A percentile compares a stretch with the other conserved stretches of the same genome.
phyloP scores from a whole-genome alignment of 208 protist species.

The Crithidia thermophila region DNA sequence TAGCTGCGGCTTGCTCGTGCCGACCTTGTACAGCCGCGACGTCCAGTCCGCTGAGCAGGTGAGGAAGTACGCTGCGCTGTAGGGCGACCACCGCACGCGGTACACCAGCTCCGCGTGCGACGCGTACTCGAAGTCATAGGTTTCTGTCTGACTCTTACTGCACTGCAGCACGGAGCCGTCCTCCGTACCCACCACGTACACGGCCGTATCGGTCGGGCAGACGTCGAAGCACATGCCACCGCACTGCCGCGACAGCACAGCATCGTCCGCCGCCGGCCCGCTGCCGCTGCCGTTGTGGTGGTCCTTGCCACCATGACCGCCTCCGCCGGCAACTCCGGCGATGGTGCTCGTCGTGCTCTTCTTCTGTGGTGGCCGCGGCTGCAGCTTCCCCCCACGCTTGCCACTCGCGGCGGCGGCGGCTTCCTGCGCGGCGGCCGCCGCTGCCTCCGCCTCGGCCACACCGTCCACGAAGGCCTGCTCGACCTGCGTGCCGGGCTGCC shows the following conservation, averaged over 20 bases:
- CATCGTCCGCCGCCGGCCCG: slow-evolving; percentile 56
- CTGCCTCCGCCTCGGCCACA: slow-evolving; percentile 56
- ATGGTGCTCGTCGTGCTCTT: neutral
- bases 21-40: slow-evolving; percentile 91
- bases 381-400: slow-evolving; percentile 4
- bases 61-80: slow-evolving; percentile 89
- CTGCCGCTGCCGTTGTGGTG: neutral
- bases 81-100: slow-evolving; percentile 93
- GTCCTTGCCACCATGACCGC: neutral
- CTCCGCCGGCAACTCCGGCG: neutral
- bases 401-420: slow-evolving; percentile 1
- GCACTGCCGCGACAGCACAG: slow-evolving; percentile 92
- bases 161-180: slow-evolving; percentile 97
- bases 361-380: neutral
- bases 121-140: slow-evolving; percentile 94
- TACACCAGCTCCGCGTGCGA: slow-evolving; percentile 95
- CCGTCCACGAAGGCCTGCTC: slow-evolving; percentile 78
- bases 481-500: slow-evolving; percentile 66
- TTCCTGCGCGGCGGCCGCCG: slow-evolving; percentile 30
- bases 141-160: slow-evolving; percentile 95
- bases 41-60: slow-evolving; percentile 97
- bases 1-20: slow-evolving; percentile 56
- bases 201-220: slow-evolving; percentile 79
- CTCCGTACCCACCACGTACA: slow-evolving; percentile 96
- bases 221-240: slow-evolving; percentile 96